phyloP scores from a whole-genome alignment of 352 stramenopile genomes.

The Phytophthora rubi region DNA sequence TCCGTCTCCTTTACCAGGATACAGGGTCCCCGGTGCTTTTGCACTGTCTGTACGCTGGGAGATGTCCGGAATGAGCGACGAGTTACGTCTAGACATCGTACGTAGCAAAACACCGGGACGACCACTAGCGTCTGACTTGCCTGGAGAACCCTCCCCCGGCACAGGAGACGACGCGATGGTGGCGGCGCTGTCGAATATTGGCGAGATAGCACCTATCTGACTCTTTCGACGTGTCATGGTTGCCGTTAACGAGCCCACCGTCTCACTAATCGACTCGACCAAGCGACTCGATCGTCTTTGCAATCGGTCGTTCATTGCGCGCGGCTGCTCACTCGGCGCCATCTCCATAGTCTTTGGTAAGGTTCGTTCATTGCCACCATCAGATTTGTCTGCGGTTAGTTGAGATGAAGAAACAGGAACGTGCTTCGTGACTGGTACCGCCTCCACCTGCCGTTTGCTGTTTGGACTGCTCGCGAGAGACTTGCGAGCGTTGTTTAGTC shows the following conservation, averaged over 20 bases:
- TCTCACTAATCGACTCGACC: constrained; percentile 17
- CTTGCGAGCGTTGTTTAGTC: constrained; percentile 48
- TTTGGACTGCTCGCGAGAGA: constrained; percentile 28
- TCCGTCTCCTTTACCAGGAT: no score
- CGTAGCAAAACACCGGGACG: neutral
- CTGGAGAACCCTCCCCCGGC: neutral
- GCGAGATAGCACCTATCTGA: constrained; percentile 10
- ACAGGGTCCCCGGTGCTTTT: no score
- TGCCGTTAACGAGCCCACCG: constrained; percentile 21
- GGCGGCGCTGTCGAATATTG: constrained; percentile 6
- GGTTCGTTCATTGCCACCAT: neutral
- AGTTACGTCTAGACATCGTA: constrained; percentile 12
- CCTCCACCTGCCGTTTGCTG: neutral
- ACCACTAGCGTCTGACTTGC: constrained; percentile 1
- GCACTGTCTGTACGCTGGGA: constrained; percentile 1
- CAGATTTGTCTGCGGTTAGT: constrained; percentile 1
- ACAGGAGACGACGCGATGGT: neutral
- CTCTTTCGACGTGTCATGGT: constrained; percentile 24
- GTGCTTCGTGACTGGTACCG: constrained; percentile 19
- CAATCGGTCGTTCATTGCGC: constrained; percentile 2
- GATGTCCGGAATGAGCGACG: constrained; percentile 6
- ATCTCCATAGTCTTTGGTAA: constrained; percentile 25
- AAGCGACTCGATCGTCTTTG: constrained; percentile 26
- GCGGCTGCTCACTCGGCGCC: constrained; percentile 16
- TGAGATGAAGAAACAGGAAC: constrained; percentile 4